Conservation (phyloP, 441 rosid species). For the Pelargonium fulgidum region DNA sequence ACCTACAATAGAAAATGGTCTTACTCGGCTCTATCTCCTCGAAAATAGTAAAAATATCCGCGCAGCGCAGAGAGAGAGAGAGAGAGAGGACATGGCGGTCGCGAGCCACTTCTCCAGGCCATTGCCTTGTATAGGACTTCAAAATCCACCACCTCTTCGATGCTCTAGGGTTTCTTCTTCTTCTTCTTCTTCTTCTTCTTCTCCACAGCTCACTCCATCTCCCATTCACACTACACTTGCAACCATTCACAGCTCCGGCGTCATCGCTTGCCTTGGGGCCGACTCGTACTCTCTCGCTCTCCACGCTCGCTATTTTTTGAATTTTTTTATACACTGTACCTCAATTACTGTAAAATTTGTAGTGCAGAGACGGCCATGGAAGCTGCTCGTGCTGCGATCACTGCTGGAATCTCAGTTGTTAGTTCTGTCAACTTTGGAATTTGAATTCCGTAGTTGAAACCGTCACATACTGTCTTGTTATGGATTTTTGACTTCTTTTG, state of each 20-base stretch:
- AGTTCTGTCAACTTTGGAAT: constrained; percentile 19
- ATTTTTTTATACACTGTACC: neutral
- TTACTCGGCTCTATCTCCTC: too few relatives aligned
- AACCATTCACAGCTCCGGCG: constrained; percentile 36
- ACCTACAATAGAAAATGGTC: too few relatives aligned
- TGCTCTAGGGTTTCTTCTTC: neutral
- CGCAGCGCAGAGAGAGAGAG: too few relatives aligned
- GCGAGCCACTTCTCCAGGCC: constrained; percentile 2
- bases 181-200: constrained; percentile 16
- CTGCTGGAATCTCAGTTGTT: constrained; percentile 48
- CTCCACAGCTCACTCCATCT: constrained; percentile 11
- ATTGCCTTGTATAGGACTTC: neutral
- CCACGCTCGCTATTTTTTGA: neutral
- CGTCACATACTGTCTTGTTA: neutral
- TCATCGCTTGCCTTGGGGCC: constrained; percentile 61
- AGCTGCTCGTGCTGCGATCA: constrained; percentile 47
- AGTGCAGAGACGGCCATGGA: constrained; percentile 48
- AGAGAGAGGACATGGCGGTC: neutral
- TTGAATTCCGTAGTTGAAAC: neutral
- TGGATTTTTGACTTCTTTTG: neutral
- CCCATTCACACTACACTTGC: constrained; percentile 24
- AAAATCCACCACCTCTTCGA: neutral
- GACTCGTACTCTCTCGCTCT: constrained; percentile 21
- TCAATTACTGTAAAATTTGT: neutral
- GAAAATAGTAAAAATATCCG: too few relatives aligned